Conservation (phyloP, 495 filamentous ascomycete genomes). For the Pyrenula aspistea region DNA sequence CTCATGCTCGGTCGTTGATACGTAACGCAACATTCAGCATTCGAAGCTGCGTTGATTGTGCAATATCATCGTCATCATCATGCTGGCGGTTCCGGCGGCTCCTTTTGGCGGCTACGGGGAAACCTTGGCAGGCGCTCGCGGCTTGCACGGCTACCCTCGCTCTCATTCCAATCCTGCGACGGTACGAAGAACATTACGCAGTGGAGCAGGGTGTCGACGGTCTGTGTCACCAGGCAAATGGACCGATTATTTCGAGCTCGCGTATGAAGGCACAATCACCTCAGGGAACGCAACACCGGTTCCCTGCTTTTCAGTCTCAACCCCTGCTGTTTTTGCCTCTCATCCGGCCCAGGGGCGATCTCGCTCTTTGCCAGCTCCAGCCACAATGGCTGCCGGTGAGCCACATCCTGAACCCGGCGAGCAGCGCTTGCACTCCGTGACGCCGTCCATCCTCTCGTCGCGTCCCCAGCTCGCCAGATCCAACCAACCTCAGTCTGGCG, state of each 20-base stretch:
- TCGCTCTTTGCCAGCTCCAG: background rate
- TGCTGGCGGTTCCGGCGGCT: background rate
- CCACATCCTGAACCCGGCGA: background rate
- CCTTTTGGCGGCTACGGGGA: background rate
- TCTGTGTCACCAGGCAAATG: background rate
- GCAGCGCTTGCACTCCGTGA: background rate
- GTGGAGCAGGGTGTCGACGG: background rate
- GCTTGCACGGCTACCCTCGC: background rate
- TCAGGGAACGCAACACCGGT: no score
- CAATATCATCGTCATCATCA: background rate
- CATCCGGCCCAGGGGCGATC: background rate
- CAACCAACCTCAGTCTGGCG: background rate
- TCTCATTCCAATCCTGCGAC: background rate
- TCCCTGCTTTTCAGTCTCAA: background rate
- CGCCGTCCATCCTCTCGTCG: background rate
- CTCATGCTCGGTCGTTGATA: no score
- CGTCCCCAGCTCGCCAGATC: background rate
- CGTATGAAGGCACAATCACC: background rate
- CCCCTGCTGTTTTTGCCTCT: no score
- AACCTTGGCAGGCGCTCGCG: background rate
- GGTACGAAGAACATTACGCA: background rate
- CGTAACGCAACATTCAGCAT: no score
- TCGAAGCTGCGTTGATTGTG: no score
- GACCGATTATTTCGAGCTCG: background rate
- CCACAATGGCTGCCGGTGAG: background rate